A percentile compares a stretch with the other conserved stretches of the same genome.
Conservation (phyloP, 2,329 filamentous ascomycete species). For the Pseudocercospora crystallina region DNA sequence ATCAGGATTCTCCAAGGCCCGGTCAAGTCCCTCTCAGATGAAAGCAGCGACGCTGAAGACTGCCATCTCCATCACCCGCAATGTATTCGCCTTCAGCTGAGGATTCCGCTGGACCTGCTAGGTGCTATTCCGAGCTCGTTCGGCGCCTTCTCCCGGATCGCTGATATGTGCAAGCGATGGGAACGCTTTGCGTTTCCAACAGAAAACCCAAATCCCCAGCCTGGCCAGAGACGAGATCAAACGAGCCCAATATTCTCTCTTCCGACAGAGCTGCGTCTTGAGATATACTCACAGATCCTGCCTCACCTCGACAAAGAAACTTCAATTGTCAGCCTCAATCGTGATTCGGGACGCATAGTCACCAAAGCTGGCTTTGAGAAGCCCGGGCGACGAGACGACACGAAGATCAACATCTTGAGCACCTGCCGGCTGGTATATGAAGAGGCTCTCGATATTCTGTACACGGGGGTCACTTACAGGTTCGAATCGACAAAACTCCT, state of each 20-base stretch:
- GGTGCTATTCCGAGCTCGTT: conserved; percentile 4
- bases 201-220: neutral
- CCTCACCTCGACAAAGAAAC: conserved; percentile 24
- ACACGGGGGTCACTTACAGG: conserved; percentile 47
- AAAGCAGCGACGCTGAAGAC: neutral
- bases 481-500: conserved; percentile 47
- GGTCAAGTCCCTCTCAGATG: conserved; percentile 3
- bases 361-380: conserved; percentile 26
- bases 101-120: conserved; percentile 27
- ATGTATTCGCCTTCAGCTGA: conserved; percentile 28
- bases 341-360: conserved; percentile 29
- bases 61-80: conserved; percentile 25
- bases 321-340: conserved; percentile 26
- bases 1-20: conserved; percentile 25
- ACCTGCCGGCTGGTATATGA: conserved; percentile 43
- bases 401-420: conserved; percentile 44
- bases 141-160: conserved; percentile 14
- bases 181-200: conserved; percentile 9
- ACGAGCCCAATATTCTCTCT: conserved; percentile 45
- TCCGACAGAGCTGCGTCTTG: conserved; percentile 61
- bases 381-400: conserved; percentile 35
- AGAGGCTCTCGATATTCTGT: conserved; percentile 49
- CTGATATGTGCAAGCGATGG: conserved; percentile 15
- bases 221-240: conserved; percentile 2
- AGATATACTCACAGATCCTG: conserved; percentile 52